These are phyloP conservation scores for Fraxinus sp. DNA, from an alignment of 305 asterid species.

Conservation along the genomic window DNA sequence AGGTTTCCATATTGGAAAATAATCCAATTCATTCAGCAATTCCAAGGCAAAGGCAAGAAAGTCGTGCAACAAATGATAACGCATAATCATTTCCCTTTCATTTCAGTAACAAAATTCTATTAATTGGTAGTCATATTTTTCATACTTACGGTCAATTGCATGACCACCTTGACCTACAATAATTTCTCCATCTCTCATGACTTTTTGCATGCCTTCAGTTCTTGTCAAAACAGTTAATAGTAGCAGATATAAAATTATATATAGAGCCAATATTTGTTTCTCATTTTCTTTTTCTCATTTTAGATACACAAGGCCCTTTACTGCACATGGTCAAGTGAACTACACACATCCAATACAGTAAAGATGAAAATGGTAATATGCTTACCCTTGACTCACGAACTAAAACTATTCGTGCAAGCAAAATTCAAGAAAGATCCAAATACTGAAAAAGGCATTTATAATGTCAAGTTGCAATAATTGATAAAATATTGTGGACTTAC, in stretches of 20 bases:
- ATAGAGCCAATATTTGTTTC: background rate
- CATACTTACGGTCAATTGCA: background rate
- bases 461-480: background rate
- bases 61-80: background rate
- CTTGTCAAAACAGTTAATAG: background rate
- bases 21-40: background rate
- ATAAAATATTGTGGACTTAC: slow-evolving; percentile 32
- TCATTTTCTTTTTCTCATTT: background rate
- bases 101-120: background rate
- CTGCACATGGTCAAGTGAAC: background rate
- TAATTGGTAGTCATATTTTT: background rate
- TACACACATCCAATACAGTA: background rate
- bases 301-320: background rate
- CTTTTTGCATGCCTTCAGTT: background rate
- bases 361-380: background rate
- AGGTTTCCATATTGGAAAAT: background rate
- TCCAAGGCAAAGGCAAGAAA: background rate
- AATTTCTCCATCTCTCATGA: background rate
- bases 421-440: background rate
- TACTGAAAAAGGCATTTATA: background rate
- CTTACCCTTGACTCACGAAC: background rate
- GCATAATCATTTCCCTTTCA: background rate
- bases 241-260: background rate
- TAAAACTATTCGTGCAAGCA: background rate
- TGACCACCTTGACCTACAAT: background rate